Conservation (phyloP, 805 yeast species). For the Sungouiella thailandica region DNA sequence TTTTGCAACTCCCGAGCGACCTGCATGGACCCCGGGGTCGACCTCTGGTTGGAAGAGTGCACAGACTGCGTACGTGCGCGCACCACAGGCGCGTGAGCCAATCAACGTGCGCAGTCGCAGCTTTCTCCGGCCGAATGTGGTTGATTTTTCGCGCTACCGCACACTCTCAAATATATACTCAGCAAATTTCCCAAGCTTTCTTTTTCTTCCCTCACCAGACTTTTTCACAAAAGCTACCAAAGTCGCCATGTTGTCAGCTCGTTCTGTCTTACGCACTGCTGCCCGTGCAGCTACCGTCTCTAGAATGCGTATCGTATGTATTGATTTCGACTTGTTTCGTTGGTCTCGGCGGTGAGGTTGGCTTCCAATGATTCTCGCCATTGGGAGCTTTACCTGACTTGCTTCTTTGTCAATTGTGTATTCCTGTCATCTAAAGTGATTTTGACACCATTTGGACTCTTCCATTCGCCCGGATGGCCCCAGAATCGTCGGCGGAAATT, state of each 20-base stretch:
- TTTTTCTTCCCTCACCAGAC: constrained; percentile 14
- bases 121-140: constrained; percentile 17
- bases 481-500: background rate
- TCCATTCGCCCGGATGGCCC: no score
- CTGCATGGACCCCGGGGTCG: constrained; percentile 1
- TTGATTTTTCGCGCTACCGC: constrained; percentile 15
- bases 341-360: background rate
- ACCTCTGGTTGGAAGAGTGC: constrained; percentile 10
- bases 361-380: background rate
- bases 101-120: constrained; percentile 11
- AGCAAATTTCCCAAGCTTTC: constrained; percentile 9
- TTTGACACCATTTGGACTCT: no score
- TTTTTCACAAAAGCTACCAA: constrained; percentile 8
- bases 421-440: no score
- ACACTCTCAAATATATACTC: constrained; percentile 14
- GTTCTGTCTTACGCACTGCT: constrained; percentile 82
- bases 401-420: background rate
- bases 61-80: constrained; percentile 2
- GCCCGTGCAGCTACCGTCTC: constrained; percentile 57
- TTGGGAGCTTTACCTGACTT: background rate
- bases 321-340: background rate
- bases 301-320: constrained; percentile 27
- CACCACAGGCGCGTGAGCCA: constrained; percentile 8
- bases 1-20: no score
- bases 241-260: constrained; percentile 70